These are phyloP conservation scores for Sarcomyxa edulis DNA, from an alignment of 768 basidiomycete species.

Conservation along the genomic window DNA sequence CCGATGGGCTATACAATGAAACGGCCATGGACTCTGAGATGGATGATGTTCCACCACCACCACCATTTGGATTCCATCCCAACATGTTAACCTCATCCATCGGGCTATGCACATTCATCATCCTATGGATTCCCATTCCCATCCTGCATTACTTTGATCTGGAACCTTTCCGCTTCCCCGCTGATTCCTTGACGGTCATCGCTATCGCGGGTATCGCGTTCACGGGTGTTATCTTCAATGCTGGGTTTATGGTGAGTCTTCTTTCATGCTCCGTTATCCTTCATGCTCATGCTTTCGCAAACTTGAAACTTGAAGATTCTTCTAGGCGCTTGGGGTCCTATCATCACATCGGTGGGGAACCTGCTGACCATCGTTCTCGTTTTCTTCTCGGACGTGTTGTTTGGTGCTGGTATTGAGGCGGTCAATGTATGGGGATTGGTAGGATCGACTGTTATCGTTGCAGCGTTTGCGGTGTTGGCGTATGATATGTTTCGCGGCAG, in stretches of 20 bases:
- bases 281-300: constrained; percentile 6
- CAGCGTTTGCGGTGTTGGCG: constrained; percentile 77
- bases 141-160: constrained; percentile 60
- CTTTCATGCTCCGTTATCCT: constrained; percentile 2
- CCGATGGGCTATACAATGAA: constrained; percentile 9
- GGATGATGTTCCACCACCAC: constrained; percentile 40
- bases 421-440: constrained; percentile 68
- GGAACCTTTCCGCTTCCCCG: constrained; percentile 66
- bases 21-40: constrained; percentile 10
- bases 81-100: constrained; percentile 77
- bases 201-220: constrained; percentile 65
- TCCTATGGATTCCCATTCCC: constrained; percentile 78
- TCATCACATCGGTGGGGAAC: constrained; percentile 83
- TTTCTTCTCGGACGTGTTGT: constrained; percentile 70
- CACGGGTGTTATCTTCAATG: constrained; percentile 76
- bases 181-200: constrained; percentile 33
- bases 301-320: constrained; percentile 47
- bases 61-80: constrained; percentile 81
- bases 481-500: constrained; percentile 53
- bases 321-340: constrained; percentile 82
- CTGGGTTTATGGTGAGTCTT: constrained; percentile 71
- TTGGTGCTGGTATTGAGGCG: constrained; percentile 56
- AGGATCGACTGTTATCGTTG: constrained; percentile 75
- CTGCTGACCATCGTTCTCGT: constrained; percentile 94
- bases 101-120: constrained; percentile 68